Percentiles rank a stretch among this genome's conserved stretches.
Evolutionary conservation across 2,329 filamentous ascomycete genomes (phyloP).

Genomic region (Neofusicoccum kwambonambiense): DNA sequence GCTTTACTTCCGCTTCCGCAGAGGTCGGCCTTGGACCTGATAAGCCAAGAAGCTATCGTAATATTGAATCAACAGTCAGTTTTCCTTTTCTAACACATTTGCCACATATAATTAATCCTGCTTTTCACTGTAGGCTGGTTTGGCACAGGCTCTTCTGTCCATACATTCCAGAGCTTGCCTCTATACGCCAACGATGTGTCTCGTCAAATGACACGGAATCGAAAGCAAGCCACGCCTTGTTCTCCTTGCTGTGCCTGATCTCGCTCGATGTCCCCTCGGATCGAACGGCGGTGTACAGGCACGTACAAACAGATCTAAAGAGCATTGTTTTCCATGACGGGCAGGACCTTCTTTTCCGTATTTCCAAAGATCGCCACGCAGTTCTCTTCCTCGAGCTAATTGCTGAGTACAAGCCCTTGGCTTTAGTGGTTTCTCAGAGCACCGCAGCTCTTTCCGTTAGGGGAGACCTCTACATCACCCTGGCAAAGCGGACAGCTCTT

Average conservation of each 20-base stretch:
- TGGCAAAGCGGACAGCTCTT: constrained; percentile 15
- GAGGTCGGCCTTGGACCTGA: background rate
- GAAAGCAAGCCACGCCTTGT: background rate
- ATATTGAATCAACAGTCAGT: background rate
- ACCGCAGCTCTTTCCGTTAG: constrained; percentile 18
- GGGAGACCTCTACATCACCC: constrained; percentile 11
- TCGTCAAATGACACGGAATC: background rate
- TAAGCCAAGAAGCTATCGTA: background rate
- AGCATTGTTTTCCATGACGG: background rate
- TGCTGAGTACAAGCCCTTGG: constrained; percentile 18
- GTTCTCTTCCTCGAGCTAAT: constrained; percentile 15
- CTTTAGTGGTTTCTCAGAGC: constrained; percentile 2
- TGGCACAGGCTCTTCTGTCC: background rate
- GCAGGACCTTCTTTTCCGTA: background rate
- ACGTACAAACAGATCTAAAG: background rate
- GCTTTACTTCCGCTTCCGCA: background rate
- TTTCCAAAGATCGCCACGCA: background rate
- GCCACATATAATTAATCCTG: too few relatives aligned
- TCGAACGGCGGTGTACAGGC: background rate
- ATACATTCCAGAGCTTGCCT: background rate
- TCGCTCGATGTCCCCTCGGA: background rate
- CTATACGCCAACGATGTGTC: background rate
- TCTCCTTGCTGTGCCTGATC: background rate
- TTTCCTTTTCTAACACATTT: background rate
- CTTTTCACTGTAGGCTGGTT: background rate